Evolutionary conservation across 2,329 filamentous ascomycete genomes (phyloP), one percentile per base, ranked within the genome.

Genomic region (Pseudogymnoascus pannorum): DNA sequence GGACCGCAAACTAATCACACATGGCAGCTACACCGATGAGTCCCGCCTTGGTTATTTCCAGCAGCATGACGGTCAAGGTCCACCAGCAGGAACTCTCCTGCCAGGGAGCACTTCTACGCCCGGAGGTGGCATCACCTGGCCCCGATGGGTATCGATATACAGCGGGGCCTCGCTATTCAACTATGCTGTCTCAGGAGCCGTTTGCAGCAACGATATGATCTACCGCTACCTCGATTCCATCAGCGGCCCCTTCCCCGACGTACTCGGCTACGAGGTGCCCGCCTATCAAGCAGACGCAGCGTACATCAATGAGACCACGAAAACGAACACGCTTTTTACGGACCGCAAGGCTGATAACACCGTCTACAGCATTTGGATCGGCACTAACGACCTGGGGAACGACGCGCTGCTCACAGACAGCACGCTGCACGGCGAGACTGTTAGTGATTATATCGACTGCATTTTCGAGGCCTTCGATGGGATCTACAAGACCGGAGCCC

Each of bases 341-440:
- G 68, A 77, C 65, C 73, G 78, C 51, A 78, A 76, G 2, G 67
- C 79, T 1, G 74, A 81, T 29, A 84, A 86, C 64, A 90, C 88
- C 0, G 84, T 90, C 2, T 92, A 91, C 68, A 80, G 84, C 1
- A 81, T 92, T 58, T 92, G 87, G 87, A 91, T 92, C 67, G 89
- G 89, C 2, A 92, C 88, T 22, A 93, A 93, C 70, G 89, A 94
- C 68, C 76, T 93, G 8, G 88, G 89, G 20, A 78, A 77, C 61
- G 73, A 78, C 59, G 87, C 81, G 7, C 87, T 92, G 69, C 72
- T 92, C 31, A 84, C 80, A 4, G 87, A 91, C 69, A 78, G 77
- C 22, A 86, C 91, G 70, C 72, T 69, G 24, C 58, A 67, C 0
- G 81, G 80, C 11, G 85, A 83, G 22, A 86, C 82, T 1, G 78